Evolutionary conservation across 345 rosid species (phyloP).

Genomic region (Fremontodendron californicum): DNA sequence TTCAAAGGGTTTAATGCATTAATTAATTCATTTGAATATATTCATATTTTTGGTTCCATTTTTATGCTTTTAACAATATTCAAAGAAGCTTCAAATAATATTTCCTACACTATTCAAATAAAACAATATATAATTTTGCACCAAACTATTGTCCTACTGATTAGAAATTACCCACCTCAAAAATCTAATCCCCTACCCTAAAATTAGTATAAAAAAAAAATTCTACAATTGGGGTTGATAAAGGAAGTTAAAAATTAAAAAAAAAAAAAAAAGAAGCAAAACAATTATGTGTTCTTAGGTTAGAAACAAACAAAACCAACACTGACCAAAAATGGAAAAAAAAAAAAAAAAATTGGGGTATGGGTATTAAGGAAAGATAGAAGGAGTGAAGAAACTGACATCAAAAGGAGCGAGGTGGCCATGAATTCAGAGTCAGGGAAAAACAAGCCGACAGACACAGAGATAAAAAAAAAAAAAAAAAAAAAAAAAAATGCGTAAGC

Average conservation of each 20-base stretch:
- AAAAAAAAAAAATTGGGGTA: not conserved
- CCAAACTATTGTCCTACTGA: not conserved
- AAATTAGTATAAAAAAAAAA: too few relatives aligned
- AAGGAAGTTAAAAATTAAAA: too few relatives aligned
- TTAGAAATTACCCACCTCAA: not conserved
- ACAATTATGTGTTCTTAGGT: not conserved
- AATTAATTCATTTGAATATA: not conserved
- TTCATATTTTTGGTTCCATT: not conserved
- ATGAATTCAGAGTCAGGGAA: constrained; percentile 41
- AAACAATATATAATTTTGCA: not conserved
- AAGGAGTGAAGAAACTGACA: constrained; percentile 34
- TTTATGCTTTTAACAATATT: not conserved
- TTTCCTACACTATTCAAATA: not conserved
- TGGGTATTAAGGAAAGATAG: not conserved
- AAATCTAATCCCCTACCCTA: not conserved
- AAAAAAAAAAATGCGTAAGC: too few relatives aligned
- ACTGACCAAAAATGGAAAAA: constrained; percentile 41
- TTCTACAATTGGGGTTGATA: not conserved
- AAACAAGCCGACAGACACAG: not conserved
- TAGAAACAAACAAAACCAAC: too few relatives aligned
- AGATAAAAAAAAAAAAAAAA: not conserved
- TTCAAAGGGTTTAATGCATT: too few relatives aligned
- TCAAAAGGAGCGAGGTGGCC: constrained; percentile 60
- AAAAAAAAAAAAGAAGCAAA: not conserved
- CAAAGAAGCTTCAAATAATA: not conserved